Conservation (phyloP, 306 rosid genomes). For the Quillaja saponaria region DNA sequence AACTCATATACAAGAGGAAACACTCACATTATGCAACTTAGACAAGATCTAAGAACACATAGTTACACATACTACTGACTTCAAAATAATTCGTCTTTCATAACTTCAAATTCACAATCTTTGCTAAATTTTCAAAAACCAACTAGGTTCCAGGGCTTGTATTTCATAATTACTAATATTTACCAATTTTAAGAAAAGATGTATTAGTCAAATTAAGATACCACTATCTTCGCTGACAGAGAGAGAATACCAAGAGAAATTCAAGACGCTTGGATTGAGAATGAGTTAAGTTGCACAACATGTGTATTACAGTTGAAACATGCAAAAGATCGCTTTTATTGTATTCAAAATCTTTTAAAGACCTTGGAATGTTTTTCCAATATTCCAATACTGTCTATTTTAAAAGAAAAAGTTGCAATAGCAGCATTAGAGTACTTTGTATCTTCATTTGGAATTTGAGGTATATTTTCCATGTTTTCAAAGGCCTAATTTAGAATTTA, state of each 20-base stretch:
- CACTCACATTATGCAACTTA: background rate
- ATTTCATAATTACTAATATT: background rate
- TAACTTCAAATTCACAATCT: background rate
- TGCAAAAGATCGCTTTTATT: background rate
- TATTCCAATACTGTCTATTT: too few relatives aligned
- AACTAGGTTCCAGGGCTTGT: background rate
- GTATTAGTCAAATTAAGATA: background rate
- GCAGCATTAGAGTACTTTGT: too few relatives aligned
- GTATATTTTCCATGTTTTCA: background rate
- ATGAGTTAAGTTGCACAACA: too few relatives aligned
- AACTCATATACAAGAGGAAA: constrained; percentile 14
- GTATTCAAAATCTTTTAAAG: constrained; percentile 12
- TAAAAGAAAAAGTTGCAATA: too few relatives aligned
- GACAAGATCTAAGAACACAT: constrained; percentile 2
- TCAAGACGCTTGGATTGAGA: background rate
- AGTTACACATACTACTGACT: background rate
- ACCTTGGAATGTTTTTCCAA: constrained; percentile 22
- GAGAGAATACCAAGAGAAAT: background rate
- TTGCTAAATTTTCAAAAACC: background rate
- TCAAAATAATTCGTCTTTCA: background rate
- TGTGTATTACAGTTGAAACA: constrained; percentile 19
- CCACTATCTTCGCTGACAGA: too few relatives aligned
- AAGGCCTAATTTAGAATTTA: background rate
- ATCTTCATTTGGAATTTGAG: too few relatives aligned
- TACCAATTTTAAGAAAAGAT: background rate